A percentile compares a stretch with the other conserved stretches of the same genome.
phyloP scores from a whole-genome alignment of 2,329 filamentous ascomycete species.

The Colletotrichum tamarilloi region DNA sequence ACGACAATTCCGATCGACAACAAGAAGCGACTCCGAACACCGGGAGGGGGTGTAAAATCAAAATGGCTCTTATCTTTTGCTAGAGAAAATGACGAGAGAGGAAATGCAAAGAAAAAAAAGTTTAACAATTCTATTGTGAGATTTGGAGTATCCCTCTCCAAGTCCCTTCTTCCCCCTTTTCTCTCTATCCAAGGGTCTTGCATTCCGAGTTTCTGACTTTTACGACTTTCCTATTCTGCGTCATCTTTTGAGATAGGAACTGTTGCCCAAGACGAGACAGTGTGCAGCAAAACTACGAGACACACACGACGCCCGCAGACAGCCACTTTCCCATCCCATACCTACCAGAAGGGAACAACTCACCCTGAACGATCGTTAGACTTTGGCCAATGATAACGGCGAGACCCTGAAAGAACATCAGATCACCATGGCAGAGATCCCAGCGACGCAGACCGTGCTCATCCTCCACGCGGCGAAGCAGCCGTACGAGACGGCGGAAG shows the following conservation, averaged over 20 bases:
- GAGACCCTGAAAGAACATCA: not conserved
- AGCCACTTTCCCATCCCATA: not conserved
- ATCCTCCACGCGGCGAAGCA: conserved; percentile 61
- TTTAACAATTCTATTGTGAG: not conserved
- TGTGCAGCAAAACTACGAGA: not conserved
- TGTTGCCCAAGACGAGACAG: conserved; percentile 2
- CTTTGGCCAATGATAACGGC: conserved; percentile 14
- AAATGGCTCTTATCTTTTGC: not conserved
- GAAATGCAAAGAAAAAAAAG: not conserved
- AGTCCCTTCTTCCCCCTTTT: not conserved
- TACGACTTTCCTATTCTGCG: not conserved
- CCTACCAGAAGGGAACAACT: not conserved
- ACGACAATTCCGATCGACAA: not conserved
- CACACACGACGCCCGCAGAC: not conserved
- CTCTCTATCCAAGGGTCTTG: not conserved
- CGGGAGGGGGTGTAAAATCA: not conserved
- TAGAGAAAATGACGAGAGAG: not conserved
- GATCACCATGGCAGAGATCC: conserved; percentile 27
- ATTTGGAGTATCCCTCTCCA: not conserved
- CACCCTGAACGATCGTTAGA: not conserved
- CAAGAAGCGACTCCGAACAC: conserved; percentile 9
- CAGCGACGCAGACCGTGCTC: conserved; percentile 56
- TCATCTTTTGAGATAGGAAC: not conserved
- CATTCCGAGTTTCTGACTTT: not conserved
- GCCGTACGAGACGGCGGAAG: conserved; percentile 57